Percentiles rank a stretch among this genome's conserved stretches.
phyloP scores from a whole-genome alignment of 2,329 filamentous ascomycete genomes.

The Coleophoma cylindrospora region DNA sequence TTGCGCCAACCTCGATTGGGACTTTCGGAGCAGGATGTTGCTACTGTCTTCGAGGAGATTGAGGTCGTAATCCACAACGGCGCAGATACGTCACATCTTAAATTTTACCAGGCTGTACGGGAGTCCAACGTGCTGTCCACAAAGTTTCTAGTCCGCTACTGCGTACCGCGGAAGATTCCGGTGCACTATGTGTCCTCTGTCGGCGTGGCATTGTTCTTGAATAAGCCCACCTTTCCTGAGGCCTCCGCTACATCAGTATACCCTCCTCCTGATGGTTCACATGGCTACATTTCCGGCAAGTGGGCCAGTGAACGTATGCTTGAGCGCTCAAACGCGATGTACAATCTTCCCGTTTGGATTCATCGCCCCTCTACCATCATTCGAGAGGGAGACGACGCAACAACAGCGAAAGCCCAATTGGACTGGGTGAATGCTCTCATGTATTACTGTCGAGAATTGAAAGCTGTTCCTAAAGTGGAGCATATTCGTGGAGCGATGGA shows the following conservation, averaged over 20 bases:
- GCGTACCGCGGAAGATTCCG: constrained; percentile 20
- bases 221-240: not conserved
- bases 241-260: constrained; percentile 29
- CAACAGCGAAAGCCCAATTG: not conserved
- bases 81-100: constrained; percentile 31
- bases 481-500: not conserved
- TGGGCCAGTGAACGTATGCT: constrained; percentile 26
- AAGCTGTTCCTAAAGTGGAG: not conserved
- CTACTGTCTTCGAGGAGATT: constrained; percentile 23
- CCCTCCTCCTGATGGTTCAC: constrained; percentile 13
- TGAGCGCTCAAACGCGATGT: not conserved
- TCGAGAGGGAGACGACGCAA: constrained; percentile 4
- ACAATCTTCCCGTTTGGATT: constrained; percentile 14
- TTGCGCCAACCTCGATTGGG: constrained; percentile 30
- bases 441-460: not conserved
- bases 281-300: constrained; percentile 28
- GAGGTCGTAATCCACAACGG: constrained; percentile 49
- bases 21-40: constrained; percentile 19
- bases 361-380: constrained; percentile 22
- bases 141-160: constrained; percentile 25
- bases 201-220: constrained; percentile 16
- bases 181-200: constrained; percentile 32
- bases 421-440: not conserved
- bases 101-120: constrained; percentile 29
- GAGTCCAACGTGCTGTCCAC: constrained; percentile 30